A percentile compares a stretch with the other conserved stretches of the same genome.
phyloP scores from a whole-genome alignment of 768 basidiomycete species.

The button mushroom (Agaricus bisporus) region DNA sequence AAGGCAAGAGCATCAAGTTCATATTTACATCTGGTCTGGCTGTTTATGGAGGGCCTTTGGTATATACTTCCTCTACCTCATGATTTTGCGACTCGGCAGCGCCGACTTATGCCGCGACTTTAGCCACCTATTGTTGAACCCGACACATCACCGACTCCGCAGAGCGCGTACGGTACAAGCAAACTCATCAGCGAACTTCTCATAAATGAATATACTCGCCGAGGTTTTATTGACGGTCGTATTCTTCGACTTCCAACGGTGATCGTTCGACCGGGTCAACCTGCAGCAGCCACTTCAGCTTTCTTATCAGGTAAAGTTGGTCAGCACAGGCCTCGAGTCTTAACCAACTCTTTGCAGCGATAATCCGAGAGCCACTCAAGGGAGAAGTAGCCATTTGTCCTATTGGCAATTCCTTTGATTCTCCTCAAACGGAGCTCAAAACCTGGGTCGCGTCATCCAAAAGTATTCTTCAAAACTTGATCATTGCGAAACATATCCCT shows the following conservation, averaged over 20 bases:
- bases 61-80: conserved; percentile 13
- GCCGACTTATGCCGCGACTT: background rate
- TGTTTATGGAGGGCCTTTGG: conserved; percentile 51
- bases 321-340: background rate
- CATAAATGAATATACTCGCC: conserved; percentile 53
- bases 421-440: conserved; percentile 38
- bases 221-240: conserved; percentile 53
- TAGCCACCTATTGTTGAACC: conserved; percentile 38
- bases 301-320: conserved; percentile 45
- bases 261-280: conserved; percentile 48
- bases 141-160: conserved; percentile 46
- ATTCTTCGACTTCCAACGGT: conserved; percentile 58
- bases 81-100: background rate
- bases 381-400: conserved; percentile 45
- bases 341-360: conserved; percentile 20
- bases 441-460: conserved; percentile 46
- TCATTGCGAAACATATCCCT: conserved; percentile 40
- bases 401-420: conserved; percentile 38
- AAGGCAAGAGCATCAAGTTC: conserved; percentile 36
- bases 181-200: conserved; percentile 51
- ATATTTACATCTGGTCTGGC: conserved; percentile 56
- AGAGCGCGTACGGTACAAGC: conserved; percentile 51
- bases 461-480: conserved; percentile 48
- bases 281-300: conserved; percentile 47
- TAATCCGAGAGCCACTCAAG: conserved; percentile 54